Conservation (phyloP, 2,329 filamentous ascomycete genomes). For the Nemania sp. region DNA sequence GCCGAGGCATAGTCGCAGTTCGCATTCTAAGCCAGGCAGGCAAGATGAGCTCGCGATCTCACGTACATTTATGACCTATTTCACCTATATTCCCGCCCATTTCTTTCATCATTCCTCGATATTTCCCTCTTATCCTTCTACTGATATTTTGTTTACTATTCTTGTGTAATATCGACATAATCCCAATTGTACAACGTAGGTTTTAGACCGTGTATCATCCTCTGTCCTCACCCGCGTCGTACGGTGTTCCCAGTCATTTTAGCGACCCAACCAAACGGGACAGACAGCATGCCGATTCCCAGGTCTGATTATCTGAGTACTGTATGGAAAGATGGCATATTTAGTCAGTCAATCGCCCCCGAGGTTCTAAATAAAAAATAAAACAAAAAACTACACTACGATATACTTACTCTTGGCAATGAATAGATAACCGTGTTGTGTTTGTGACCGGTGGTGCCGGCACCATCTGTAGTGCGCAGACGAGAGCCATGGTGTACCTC, state of each 20-base stretch:
- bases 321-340: conserved; percentile 89
- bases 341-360: conserved; percentile 68
- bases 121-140: neutral
- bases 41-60: neutral
- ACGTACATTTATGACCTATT: neutral
- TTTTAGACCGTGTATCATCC: conserved; percentile 12
- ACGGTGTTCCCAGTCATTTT: conserved; percentile 15
- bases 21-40: neutral
- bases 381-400: neutral
- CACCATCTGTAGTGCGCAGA: conserved; percentile 93
- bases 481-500: conserved; percentile 88
- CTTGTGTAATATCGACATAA: neutral
- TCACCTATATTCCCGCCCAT: neutral
- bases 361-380: neutral
- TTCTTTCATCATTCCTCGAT: conserved; percentile 7
- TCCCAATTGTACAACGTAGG: conserved; percentile 8
- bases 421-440: conserved; percentile 82
- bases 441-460: conserved; percentile 97
- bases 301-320: conserved; percentile 82
- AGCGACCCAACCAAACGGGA: conserved; percentile 9
- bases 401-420: neutral
- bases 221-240: conserved; percentile 19
- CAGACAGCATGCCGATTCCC: conserved; percentile 72
- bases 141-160: conserved; percentile 6
- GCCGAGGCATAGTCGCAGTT: conserved; percentile 30